Evolutionary conservation across 2,329 filamentous ascomycete genomes (phyloP).

Genomic region (Talaromyces sp.): DNA sequence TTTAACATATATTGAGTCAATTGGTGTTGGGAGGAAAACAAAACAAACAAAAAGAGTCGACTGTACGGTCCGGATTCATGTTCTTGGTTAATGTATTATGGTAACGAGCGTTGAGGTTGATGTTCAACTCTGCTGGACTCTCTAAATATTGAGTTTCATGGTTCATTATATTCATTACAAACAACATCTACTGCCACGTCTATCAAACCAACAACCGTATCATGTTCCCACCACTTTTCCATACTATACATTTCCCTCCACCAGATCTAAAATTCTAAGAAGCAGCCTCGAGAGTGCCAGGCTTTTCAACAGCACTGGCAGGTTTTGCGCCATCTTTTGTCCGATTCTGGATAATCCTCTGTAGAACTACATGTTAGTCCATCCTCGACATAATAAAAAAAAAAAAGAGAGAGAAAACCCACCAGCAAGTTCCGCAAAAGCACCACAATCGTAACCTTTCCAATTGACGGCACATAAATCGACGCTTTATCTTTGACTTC

Average conservation of each 20-base stretch:
- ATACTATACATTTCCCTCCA: background rate
- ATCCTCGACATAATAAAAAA: background rate
- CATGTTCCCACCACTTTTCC: background rate
- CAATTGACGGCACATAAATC: slow-evolving; percentile 94
- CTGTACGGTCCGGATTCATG: background rate
- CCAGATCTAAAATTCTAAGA: background rate
- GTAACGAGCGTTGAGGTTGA: background rate
- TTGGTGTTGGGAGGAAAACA: background rate
- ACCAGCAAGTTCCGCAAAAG: slow-evolving; percentile 84
- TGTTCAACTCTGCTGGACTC: too few species aligned
- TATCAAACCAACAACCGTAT: background rate
- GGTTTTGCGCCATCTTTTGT: slow-evolving; percentile 13
- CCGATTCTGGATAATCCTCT: slow-evolving; percentile 7
- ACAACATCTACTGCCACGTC: background rate
- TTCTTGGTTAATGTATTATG: background rate
- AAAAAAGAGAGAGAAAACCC: slow-evolving; percentile 32
- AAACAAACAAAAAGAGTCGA: background rate
- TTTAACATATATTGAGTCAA: background rate
- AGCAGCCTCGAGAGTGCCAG: slow-evolving; percentile 33
- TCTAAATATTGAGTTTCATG: background rate
- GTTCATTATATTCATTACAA: background rate
- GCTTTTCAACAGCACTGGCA: slow-evolving; percentile 35
- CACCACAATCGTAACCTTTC: slow-evolving; percentile 94
- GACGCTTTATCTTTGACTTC: slow-evolving; percentile 92
- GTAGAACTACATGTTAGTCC: background rate